Evolutionary conservation across 331 rosid genomes (phyloP), one percentile per base, ranked within the genome.

Genomic region (Rosa hybrid): DNA sequence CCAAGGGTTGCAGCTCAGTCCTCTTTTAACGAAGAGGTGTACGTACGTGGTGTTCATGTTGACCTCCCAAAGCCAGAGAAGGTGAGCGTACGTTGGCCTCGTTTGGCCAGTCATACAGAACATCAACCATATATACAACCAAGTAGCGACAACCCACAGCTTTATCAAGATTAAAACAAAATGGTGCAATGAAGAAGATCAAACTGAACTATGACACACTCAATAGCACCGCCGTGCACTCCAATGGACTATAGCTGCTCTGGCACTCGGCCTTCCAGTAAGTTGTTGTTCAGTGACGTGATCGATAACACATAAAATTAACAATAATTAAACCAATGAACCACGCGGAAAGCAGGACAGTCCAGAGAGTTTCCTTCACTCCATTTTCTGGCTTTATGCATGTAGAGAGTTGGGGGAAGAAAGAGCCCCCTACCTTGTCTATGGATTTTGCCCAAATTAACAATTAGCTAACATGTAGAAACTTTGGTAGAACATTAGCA

Each of bases 221-320:
- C 98, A 72, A 96, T 89, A 51, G 91, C 90, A 86, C 99, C 99
- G 53, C 99, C 99, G 56, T 93, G 98, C 86, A 96, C 99, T 72
- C 93, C 98, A 81, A 96, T 72, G 0, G 98, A 96, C 86, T 89
- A 96, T 51, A 96, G 88, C 78, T 90, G 86, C 75, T 90, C 98
- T 2, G 94, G 97, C 64, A 96, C 99, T 76, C 71, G 89, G 34
- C 99, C 99, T 85, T 89, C 91, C 89, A 93, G 65, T 77, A 87
- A 86, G 88, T 96, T 96, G 79, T 85, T 88, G 74, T 93, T 96
- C 38, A 34, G 75, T 74, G 91, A 41, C 92, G 98, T 96, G 96
- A 50, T 27, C 34, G 3, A 1, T 49, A 85, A 75, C 51, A 81
- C 9, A 74, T 72, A 82, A 76, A 71, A 64, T 69, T 56, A 68